Conservation (phyloP, 768 basidiomycete species). For the Macrolepiota albuminosa region DNA sequence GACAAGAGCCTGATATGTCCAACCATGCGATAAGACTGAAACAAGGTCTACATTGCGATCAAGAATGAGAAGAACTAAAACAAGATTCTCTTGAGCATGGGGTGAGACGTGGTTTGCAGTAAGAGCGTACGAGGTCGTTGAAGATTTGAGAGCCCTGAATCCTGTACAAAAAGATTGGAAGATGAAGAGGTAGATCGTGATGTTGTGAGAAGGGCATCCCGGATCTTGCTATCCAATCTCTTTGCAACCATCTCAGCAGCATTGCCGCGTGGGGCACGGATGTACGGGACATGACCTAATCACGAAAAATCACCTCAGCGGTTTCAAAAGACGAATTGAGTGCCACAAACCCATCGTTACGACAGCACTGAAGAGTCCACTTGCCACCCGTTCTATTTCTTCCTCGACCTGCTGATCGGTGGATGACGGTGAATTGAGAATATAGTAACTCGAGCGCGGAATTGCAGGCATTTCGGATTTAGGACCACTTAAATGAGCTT, state of each 20-base stretch:
- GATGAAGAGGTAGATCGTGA: conserved; percentile 51
- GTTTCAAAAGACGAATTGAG: background rate
- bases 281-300: conserved; percentile 87
- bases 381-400: conserved; percentile 89
- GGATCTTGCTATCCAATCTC: conserved; percentile 87
- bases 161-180: conserved; percentile 68
- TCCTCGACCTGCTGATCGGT: conserved; percentile 88
- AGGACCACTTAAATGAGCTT: conserved; percentile 29
- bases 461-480: conserved; percentile 28
- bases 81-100: background rate
- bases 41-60: conserved; percentile 95
- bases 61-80: conserved; percentile 81
- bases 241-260: conserved; percentile 99
- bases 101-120: background rate
- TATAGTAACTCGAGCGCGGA: conserved; percentile 65
- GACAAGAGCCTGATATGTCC: conserved; percentile 98
- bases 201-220: conserved; percentile 74
- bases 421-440: conserved; percentile 89
- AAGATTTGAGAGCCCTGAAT: conserved; percentile 78
- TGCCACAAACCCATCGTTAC: conserved; percentile 72
- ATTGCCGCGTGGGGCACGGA: conserved; percentile 91
- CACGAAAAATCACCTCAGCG: conserved; percentile 2
- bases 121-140: conserved; percentile 69
- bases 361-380: conserved; percentile 86
- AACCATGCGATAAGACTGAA: conserved; percentile 91